Evolutionary conservation across 116 monocot species (phyloP).

Genomic region (Cymodocea nodosa): DNA sequence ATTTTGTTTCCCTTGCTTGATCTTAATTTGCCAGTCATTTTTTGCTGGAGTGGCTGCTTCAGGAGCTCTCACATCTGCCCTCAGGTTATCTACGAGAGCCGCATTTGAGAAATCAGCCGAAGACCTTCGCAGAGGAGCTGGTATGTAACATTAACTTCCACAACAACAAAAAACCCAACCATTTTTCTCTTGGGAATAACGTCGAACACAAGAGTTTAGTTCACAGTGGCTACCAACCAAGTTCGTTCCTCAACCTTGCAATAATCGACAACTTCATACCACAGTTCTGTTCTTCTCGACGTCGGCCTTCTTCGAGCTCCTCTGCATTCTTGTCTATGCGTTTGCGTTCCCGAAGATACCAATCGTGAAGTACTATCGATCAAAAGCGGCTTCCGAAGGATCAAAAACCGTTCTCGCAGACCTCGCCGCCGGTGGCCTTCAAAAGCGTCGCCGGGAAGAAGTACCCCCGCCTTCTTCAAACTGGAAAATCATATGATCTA

Average conservation of each 20-base stretch:
- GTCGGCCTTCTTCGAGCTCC: constrained; percentile 51
- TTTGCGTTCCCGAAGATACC: constrained; percentile 65
- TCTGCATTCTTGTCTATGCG: constrained; percentile 59
- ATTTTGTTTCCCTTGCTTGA: too few relatives aligned
- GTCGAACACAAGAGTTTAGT: background rate
- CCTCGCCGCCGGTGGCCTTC: constrained; percentile 52
- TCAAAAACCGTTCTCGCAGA: constrained; percentile 54
- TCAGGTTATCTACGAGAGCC: constrained; percentile 46
- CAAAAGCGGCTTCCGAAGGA: constrained; percentile 66
- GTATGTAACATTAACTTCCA: constrained; percentile 21
- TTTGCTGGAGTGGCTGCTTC: constrained; percentile 37
- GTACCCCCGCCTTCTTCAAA: background rate
- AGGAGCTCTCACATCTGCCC: constrained; percentile 30
- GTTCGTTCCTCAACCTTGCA: background rate
- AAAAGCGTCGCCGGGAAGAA: constrained; percentile 6
- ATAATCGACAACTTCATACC: too few relatives aligned
- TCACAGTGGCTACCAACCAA: background rate
- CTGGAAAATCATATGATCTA: background rate
- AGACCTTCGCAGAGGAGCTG: constrained; percentile 64
- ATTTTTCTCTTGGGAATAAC: too few relatives aligned
- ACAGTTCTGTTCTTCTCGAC: constrained; percentile 62
- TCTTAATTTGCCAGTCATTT: too few relatives aligned
- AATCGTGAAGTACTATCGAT: constrained; percentile 56
- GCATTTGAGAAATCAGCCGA: constrained; percentile 45
- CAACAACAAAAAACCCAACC: too few relatives aligned